Conservation (phyloP, 2,329 filamentous ascomycete species). For the Colletotrichum lentis region DNA sequence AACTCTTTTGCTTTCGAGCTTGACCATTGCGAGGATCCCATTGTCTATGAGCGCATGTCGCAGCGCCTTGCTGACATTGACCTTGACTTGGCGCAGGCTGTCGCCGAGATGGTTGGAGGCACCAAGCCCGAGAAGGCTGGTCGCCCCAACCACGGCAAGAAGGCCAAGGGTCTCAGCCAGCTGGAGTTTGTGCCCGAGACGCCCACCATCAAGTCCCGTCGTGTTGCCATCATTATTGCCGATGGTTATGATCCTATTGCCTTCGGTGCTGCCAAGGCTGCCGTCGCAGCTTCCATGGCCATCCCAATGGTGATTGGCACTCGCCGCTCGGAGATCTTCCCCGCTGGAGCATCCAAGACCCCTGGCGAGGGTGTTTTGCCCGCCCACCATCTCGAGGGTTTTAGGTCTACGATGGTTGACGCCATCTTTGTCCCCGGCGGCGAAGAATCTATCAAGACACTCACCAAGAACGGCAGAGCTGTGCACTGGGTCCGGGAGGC, state of each 20-base stretch:
- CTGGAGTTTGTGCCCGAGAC: constrained; percentile 69
- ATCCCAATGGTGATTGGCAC: constrained; percentile 77
- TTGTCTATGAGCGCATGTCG: constrained; percentile 77
- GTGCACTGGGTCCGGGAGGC: constrained; percentile 81
- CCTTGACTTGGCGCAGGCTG: constrained; percentile 70
- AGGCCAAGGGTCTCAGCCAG: constrained; percentile 73
- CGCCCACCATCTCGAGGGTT: constrained; percentile 81
- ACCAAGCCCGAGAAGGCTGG: constrained; percentile 61
- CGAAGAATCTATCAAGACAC: constrained; percentile 65
- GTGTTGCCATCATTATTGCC: constrained; percentile 78
- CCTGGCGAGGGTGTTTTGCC: constrained; percentile 66
- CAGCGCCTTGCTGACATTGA: constrained; percentile 77
- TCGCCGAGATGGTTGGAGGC: constrained; percentile 75
- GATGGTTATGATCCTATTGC: constrained; percentile 76
- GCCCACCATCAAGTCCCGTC: constrained; percentile 74
- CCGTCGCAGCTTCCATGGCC: constrained; percentile 68
- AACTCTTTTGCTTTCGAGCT: constrained; percentile 74
- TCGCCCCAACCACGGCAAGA: constrained; percentile 71
- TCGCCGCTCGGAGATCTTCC: constrained; percentile 70
- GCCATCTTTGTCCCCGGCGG: constrained; percentile 81
- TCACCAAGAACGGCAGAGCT: constrained; percentile 75
- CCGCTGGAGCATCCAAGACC: constrained; percentile 64
- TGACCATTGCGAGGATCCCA: constrained; percentile 81
- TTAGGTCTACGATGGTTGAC: constrained; percentile 83
- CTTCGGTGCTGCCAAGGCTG: constrained; percentile 71